phyloP scores from a whole-genome alignment of 108 stramenopile species.

The Discostella pseudostelligera region DNA sequence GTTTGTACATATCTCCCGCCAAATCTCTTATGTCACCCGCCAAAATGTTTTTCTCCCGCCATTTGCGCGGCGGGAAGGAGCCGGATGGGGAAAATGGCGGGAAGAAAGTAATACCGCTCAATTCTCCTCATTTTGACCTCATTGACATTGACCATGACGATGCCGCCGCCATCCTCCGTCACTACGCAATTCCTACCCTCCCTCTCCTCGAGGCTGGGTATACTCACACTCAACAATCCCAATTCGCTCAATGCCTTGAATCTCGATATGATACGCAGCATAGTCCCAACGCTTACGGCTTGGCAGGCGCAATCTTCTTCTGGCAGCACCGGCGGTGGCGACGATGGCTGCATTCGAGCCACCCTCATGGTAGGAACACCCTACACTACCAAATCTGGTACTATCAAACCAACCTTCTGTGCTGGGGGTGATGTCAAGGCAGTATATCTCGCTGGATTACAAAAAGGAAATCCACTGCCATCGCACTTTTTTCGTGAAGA shows the following conservation, averaged over 20 bases:
- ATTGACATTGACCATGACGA: neutral
- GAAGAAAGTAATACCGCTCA: too few relatives aligned
- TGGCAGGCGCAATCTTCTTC: conserved; percentile 35
- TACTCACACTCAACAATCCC: conserved; percentile 73
- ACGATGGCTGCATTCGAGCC: conserved; percentile 24
- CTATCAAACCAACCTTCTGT: conserved; percentile 75
- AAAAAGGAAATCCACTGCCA: conserved; percentile 26
- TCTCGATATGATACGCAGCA: conserved; percentile 34
- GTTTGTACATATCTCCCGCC: too few relatives aligned
- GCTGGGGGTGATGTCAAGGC: conserved; percentile 93
- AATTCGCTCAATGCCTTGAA: conserved; percentile 37
- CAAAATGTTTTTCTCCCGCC: too few relatives aligned
- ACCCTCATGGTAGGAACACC: conserved; percentile 61
- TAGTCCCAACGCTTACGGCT: conserved; percentile 52
- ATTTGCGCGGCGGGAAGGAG: too few relatives aligned
- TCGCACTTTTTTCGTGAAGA: conserved; percentile 87
- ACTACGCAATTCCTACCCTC: conserved; percentile 73
- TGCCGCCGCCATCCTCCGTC: conserved; percentile 16
- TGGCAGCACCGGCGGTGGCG: too few relatives aligned
- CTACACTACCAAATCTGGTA: conserved; percentile 42
- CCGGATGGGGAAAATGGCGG: too few relatives aligned
- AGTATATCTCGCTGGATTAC: conserved; percentile 53
- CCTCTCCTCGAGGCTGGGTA: conserved; percentile 56
- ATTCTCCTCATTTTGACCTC: too few relatives aligned
- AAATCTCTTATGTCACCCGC: too few relatives aligned